These are phyloP conservation scores for Phlyctochytrium arcticum DNA, from an alignment of 192 early-diverging fungal genomes.

Conservation along the genomic window DNA sequence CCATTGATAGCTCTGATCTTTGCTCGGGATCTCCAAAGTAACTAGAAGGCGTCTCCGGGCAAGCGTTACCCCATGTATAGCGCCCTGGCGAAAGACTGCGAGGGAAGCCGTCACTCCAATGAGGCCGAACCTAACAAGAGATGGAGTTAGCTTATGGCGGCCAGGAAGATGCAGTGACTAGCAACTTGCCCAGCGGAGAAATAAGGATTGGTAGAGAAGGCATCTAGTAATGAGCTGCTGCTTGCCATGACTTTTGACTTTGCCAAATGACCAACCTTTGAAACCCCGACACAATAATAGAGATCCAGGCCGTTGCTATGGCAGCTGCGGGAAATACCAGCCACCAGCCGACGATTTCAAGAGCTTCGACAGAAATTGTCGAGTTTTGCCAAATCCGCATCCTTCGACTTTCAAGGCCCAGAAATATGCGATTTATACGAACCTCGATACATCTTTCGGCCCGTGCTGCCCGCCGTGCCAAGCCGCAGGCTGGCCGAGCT, in stretches of 20 bases:
- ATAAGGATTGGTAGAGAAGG: slow-evolving; percentile 72
- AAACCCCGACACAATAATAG: too few species aligned
- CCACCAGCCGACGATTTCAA: too few species aligned
- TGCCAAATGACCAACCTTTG: too few species aligned
- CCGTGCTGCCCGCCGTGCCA: slow-evolving; percentile 9
- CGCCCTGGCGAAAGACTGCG: slow-evolving; percentile 70
- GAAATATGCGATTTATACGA: slow-evolving; percentile 4
- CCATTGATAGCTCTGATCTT: slow-evolving; percentile 93
- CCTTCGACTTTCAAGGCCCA: neutral
- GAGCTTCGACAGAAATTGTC: too few species aligned
- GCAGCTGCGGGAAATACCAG: too few species aligned
- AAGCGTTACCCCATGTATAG: slow-evolving; percentile 62
- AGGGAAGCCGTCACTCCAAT: slow-evolving; percentile 83
- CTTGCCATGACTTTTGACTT: too few species aligned
- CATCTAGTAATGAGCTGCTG: slow-evolving; percentile 5
- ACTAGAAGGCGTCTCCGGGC: slow-evolving; percentile 77
- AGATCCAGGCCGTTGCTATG: too few species aligned
- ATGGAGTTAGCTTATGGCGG: neutral
- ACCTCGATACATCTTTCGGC: slow-evolving; percentile 7
- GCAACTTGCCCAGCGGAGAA: slow-evolving; percentile 78
- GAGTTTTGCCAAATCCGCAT: neutral
- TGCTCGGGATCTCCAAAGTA: slow-evolving; percentile 89
- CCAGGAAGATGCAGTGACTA: neutral
- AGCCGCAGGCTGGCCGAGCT: neutral
- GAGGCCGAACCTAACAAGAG: slow-evolving; percentile 61